Evolutionary conservation across 257 asterid species (phyloP).

Genomic region (Nicotiana obtusifolia): DNA sequence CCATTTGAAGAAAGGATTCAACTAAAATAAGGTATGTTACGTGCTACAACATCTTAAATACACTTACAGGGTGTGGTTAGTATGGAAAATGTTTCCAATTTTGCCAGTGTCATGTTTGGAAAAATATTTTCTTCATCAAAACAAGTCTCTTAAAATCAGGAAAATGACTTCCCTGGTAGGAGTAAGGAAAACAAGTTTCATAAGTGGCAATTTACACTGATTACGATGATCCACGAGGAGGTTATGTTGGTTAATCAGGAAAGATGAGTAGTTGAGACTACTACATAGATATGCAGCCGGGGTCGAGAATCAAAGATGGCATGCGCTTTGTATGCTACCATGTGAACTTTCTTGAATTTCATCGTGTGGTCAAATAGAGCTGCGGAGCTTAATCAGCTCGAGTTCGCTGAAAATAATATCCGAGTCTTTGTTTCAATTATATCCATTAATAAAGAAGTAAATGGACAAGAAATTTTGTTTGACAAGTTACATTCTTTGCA

Average conservation of each 20-base stretch:
- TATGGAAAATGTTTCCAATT: no score
- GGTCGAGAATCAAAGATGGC: background rate
- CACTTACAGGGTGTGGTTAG: no score
- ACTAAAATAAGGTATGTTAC: no score
- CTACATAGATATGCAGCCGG: background rate
- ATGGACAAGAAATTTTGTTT: background rate
- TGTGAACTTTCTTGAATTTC: background rate
- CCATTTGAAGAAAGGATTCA: background rate
- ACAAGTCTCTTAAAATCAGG: no score
- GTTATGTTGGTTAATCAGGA: no score
- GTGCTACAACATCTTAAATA: no score
- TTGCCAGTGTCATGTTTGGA: no score
- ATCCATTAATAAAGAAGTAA: background rate
- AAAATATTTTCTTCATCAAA: no score
- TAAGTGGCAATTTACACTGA: no score
- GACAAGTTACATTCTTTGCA: background rate
- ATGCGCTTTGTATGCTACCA: background rate
- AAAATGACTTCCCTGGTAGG: no score
- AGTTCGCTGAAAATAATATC: background rate
- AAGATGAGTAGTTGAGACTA: background rate
- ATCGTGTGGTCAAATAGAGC: constrained; percentile 2
- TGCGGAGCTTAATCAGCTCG: background rate
- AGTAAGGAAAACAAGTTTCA: no score
- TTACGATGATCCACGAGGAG: no score
- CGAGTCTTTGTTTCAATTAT: background rate